Evolutionary conservation across 208 protist genomes (phyloP), one percentile per base, ranked within the genome.

Genomic region (Acanthamoeba divionensis): DNA sequence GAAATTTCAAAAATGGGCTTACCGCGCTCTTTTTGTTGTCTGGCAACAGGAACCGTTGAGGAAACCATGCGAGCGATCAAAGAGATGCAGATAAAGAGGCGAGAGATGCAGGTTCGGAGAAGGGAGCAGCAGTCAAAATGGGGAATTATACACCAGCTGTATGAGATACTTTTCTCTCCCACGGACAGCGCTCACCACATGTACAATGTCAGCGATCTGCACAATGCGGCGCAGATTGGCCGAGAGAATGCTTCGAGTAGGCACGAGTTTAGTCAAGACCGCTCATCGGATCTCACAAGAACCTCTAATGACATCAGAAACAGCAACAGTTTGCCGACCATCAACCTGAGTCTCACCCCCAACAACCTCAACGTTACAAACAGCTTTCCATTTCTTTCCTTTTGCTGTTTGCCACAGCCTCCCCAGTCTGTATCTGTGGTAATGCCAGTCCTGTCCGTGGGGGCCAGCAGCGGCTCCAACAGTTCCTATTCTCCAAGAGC

Each of bases 391-490:
- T 79, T 79, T 29, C 69, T 79, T 26, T 54, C 69, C 44, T 79
- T 79, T 48, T 79, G 69, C 26, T 79, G 69, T 48, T 48, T 79
- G 15, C 69, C 69, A 10, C 69, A 79, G 69, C 26, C 69, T n/a
- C n/a, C n/a, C n/a, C n/a, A n/a, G 12, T 54, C 69, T 10, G 21
- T 48, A n/a, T 26, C 63, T 21, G 69, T 79, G 5, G 69, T 33
- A 41, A 50, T 79, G 69, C 29, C 69, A 31, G 45, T 48, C 57
- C 26, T 65, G 69, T n/a, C n/a, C 52, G n/a, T n/a, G n/a, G n/a
- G n/a, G n/a, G n/a, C n/a, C n/a, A n/a, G n/a, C n/a, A n/a, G n/a
- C n/a, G n/a, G n/a, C n/a, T n/a, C n/a, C n/a, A n/a, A n/a, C n/a
- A n/a, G n/a, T n/a, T n/a, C n/a, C n/a, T n/a, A n/a, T n/a, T n/a